These are phyloP conservation scores for Penicillium cosmopolitanum DNA, from an alignment of 495 filamentous ascomycete genomes.

Conservation along the genomic window DNA sequence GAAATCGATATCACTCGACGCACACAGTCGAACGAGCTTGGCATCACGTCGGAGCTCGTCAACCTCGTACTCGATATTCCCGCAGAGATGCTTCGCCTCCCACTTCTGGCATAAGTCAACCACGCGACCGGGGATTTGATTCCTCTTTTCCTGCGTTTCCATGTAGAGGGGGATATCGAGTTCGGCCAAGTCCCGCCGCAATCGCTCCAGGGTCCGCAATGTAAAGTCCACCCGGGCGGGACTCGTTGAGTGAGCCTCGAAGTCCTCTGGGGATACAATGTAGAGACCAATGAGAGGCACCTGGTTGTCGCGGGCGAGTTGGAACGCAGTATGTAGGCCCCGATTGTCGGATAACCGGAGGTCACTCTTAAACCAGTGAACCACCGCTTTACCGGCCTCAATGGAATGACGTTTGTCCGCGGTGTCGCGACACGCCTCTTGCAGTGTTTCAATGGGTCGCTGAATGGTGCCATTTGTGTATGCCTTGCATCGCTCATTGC, in stretches of 20 bases:
- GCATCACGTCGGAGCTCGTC: constrained; percentile 71
- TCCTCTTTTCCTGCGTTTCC: constrained; percentile 69
- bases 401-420: constrained; percentile 45
- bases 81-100: constrained; percentile 66
- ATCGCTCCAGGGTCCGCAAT: constrained; percentile 64
- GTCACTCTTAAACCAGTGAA: constrained; percentile 94
- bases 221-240: constrained; percentile 80
- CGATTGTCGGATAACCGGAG: constrained; percentile 76
- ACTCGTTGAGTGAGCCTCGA: constrained; percentile 76
- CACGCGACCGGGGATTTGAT: constrained; percentile 64
- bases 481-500: constrained; percentile 68
- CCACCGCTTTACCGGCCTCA: constrained; percentile 62
- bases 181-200: constrained; percentile 67
- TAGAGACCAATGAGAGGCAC: constrained; percentile 77
- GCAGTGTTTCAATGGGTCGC: constrained; percentile 68
- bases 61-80: constrained; percentile 64
- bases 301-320: constrained; percentile 63
- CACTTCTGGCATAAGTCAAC: constrained; percentile 70
- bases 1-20: constrained; percentile 65
- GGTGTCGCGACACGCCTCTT: constrained; percentile 58
- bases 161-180: constrained; percentile 82
- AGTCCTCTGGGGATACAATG: constrained; percentile 83
- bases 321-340: constrained; percentile 66
- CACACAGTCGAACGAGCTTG: constrained; percentile 60
- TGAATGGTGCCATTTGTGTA: constrained; percentile 70